Base-by-base conservation (phyloP, 768 basidiomycete species). In the Phylloporus arenicola region DNA sequence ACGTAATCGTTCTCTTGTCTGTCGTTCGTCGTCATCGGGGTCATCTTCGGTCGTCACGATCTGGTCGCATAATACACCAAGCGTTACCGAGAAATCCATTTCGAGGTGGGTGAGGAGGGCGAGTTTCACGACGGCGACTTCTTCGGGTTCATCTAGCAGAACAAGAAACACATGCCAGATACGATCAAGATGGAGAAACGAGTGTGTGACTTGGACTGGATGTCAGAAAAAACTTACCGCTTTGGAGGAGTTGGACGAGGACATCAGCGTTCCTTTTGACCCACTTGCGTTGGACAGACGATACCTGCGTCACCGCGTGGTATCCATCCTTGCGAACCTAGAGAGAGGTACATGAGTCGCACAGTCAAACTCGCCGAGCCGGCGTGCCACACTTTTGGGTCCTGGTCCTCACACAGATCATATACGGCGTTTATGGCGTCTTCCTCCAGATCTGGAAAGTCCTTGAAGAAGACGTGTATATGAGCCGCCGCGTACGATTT, bases 381-480 rank as follows among this genome's bases (percentile, higher is more conserved):
- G 14, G 30, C 38, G 17, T 17, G 47, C 51, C 72, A 38, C 56
- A 84, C 84, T 55, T 70, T 69, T 12, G 75, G 57, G 34, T 76
- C 75, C 43, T 77, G 77, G 69, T 88, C 86, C 64, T 88, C 86
- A 61, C 86, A 88, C 0, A 88, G 68, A 67, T 88, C 86, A 58
- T 87, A 88, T 12, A 88, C 76, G n/a, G 83, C 82, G 57, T 88
- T 83, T 59, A 88, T 85, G 6, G 83, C 83, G 19, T 78, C 78
- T 56, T 88, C 86, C 62, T 86, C 82, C n/a, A 83, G 68, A 40
- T 85, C 86, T 0, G 81, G 79, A 56, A 85, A 84, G 64, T 84
- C 80, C 55, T 70, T 77, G 70, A 87, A 80, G 62, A 82, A 82
- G 43, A 67, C 55, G 30, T 72, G 76, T 49, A 88, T 77, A 45